Conservation (phyloP, 257 asterid genomes). For the Rhazya stricta region DNA sequence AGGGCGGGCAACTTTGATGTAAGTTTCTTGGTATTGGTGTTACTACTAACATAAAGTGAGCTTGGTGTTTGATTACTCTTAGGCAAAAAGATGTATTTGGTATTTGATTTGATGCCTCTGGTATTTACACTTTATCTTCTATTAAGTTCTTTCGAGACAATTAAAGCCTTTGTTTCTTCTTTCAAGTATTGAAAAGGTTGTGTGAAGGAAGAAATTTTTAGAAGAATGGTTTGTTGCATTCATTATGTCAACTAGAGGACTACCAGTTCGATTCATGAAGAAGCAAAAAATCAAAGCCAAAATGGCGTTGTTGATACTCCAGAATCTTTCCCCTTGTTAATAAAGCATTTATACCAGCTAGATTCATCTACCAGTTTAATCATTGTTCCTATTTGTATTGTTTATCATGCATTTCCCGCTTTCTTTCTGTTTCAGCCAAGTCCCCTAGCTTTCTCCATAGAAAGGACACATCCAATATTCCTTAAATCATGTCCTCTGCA, state of each 20-base stretch:
- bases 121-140: neutral
- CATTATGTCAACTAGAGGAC: neutral
- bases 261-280: neutral
- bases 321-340: neutral
- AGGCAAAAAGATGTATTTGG: neutral
- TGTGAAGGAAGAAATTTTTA: neutral
- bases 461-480: neutral
- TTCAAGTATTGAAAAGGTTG: neutral
- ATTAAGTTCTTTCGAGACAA: neutral
- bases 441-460: neutral
- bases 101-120: neutral
- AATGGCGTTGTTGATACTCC: neutral
- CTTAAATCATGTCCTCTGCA: neutral
- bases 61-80: neutral
- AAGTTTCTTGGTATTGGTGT: constrained; percentile 30
- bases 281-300: neutral
- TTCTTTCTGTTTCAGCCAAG: too few species aligned
- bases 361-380: neutral
- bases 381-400: neutral
- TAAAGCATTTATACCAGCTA: neutral
- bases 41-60: neutral
- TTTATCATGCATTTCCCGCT: neutral
- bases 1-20: constrained; percentile 88
- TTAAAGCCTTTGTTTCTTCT: neutral
- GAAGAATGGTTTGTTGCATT: neutral